Evolutionary conservation across 176 grass and related monocot genomes (phyloP).

Genomic region (Aegilops speltoides): DNA sequence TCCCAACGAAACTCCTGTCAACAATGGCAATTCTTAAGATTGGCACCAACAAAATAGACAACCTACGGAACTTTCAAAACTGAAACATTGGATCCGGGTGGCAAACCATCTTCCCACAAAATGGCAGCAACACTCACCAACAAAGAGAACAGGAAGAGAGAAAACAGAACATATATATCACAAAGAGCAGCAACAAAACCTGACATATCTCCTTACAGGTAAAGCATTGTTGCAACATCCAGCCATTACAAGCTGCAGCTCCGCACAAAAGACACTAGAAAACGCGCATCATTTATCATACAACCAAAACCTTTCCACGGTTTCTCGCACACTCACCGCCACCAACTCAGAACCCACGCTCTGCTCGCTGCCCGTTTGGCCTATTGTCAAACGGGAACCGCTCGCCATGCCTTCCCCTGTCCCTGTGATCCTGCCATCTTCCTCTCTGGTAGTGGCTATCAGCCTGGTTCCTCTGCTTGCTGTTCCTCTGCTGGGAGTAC

Average conservation of each 20-base stretch:
- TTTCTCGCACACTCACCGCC: not conserved
- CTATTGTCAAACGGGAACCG: slow-evolving; percentile 19
- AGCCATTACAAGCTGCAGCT: not conserved
- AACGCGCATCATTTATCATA: not conserved
- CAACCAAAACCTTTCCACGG: not conserved
- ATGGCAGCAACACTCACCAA: not conserved
- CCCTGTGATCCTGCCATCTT: slow-evolving; percentile 25
- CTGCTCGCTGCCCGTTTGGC: not conserved
- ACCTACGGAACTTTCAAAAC: not conserved
- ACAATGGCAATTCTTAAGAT: no score
- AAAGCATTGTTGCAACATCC: slow-evolving; percentile 13
- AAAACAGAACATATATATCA: not conserved
- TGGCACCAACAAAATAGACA: no score
- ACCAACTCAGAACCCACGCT: slow-evolving; percentile 6
- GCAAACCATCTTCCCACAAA: not conserved
- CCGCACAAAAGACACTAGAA: not conserved
- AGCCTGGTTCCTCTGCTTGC: slow-evolving; percentile 12
- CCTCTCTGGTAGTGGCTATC: slow-evolving; percentile 23
- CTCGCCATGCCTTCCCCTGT: slow-evolving; percentile 14
- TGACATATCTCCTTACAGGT: not conserved
- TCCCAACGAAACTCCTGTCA: not conserved
- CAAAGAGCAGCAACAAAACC: not conserved
- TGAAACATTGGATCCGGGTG: not conserved
- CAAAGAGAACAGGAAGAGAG: not conserved
- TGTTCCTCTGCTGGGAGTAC: slow-evolving; percentile 23